phyloP scores from a whole-genome alignment of 768 basidiomycete genomes.

The Agrocybe chaxingu region DNA sequence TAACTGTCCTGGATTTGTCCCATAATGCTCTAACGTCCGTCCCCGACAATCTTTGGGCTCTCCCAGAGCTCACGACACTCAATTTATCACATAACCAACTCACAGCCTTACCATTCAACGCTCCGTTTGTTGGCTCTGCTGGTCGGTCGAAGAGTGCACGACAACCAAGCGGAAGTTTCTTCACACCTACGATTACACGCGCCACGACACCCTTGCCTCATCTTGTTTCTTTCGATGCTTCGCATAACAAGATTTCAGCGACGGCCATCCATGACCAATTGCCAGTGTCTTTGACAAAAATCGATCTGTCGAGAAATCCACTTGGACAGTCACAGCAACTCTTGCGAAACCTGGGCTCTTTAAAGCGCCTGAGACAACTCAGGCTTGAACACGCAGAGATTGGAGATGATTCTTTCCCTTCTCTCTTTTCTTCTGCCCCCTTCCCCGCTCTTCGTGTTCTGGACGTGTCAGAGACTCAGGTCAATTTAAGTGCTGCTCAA shows the following conservation, averaged over 20 bases:
- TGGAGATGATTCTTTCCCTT: conserved; percentile 56
- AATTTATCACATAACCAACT: conserved; percentile 74
- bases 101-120: conserved; percentile 56
- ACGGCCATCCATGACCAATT: conserved; percentile 49
- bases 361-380: conserved; percentile 57
- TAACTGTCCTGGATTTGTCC: conserved; percentile 71
- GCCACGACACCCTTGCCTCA: conserved; percentile 64
- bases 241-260: conserved; percentile 63
- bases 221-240: conserved; percentile 60
- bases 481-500: conserved; percentile 43
- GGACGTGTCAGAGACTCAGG: conserved; percentile 66
- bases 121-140: conserved; percentile 43
- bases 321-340: conserved; percentile 44
- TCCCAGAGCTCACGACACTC: conserved; percentile 62
- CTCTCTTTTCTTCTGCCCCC: conserved; percentile 29
- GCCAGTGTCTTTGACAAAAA: conserved; percentile 51
- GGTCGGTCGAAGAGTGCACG: conserved; percentile 23
- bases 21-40: conserved; percentile 64
- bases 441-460: conserved; percentile 57
- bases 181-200: conserved; percentile 57
- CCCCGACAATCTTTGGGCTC: conserved; percentile 61
- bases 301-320: conserved; percentile 69
- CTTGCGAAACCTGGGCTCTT: conserved; percentile 41
- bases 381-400: conserved; percentile 55
- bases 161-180: conserved; percentile 51